Evolutionary conservation across 129 eudicot genomes (phyloP), one percentile per base, ranked within the genome.

Genomic region (Chrysanthemum seticuspe): DNA sequence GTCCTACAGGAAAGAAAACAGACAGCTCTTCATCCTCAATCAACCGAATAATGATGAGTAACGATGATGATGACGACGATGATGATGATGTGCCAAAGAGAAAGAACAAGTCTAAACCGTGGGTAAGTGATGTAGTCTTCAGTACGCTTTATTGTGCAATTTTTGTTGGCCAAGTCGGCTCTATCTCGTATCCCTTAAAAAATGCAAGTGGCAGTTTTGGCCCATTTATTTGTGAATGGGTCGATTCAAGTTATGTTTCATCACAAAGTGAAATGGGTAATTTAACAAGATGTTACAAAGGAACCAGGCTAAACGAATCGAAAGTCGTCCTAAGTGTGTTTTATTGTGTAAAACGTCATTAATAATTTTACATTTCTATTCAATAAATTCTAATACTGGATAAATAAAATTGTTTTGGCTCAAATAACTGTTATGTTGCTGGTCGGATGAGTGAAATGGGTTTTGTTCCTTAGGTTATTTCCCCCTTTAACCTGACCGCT

Each of bases 1-100:
- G n/a, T n/a, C n/a, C n/a, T n/a, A n/a, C n/a, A n/a, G 98, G 98
- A 71, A 86, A 81, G 73, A 87, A 80, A 76, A 62, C 96, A 66
- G 97, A 84, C 21, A 90, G 45, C 74, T 15, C 80, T 27, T 80
- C 97, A 27, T 89, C 98, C 67, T 85, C 97, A 49, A 61, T 90
- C 45, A 88, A 87, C 9, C 85, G 80, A 58, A 76, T 85, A 85
- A 83, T 90, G 53, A 77, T 75, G 81, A 75, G 84, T 69, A 83
- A 64, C 54, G 91, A 90, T 34, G 91, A 89, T 10, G 97, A 91
- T 0, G 96, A 92, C 2, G 98, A 92, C 0, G 98, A 93, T 1
- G 93, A 91, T 3, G 98, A 91, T 11, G 83, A 87, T 55, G 81
- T 78, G 62, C 78, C 88, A 49, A 90, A 79, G 86, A 82, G 79